Base-by-base conservation (phyloP, 495 filamentous ascomycete species). In the Chaetomium cochliodes region DNA sequence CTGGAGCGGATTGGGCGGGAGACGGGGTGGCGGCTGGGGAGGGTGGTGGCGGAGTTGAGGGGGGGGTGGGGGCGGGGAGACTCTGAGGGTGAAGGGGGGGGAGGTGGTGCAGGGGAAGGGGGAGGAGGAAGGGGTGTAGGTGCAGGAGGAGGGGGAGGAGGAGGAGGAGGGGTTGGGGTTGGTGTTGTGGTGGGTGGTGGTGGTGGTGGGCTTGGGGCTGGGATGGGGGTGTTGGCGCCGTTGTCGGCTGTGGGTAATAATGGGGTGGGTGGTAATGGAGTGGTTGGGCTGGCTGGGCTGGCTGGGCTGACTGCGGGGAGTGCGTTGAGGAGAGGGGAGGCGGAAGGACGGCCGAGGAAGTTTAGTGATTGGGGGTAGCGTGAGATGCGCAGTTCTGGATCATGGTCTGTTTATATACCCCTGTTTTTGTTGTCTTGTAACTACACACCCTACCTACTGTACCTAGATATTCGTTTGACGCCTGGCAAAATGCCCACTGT, bases 41-140 rank as follows among this genome's bases (percentile, higher is more conserved):
- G 87, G 62, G 74, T 94, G 49, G 81, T 86, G 65, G 80, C 82
- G 11, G 87, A 88, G 42, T 81, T 98, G 44, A 89, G 85, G 69
- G 83, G 82, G 60, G 84, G 80, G 59, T 97, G 94, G 94, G 86
- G 88, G n/a, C n/a, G n/a, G n/a, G n/a, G n/a, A n/a, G n/a, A n/a
- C n/a, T n/a, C n/a, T n/a, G 28, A 93, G 91, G 91, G 79, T 60
- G 2, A 44, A 9, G 9, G 49, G 28, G 28, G 28, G 28, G 28
- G 3, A 6, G 28, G 28, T 30, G 28, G 47, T 18, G 46, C n/a
- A n/a, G n/a, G n/a, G n/a, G 15, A 12, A 12, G 61, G 23, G 4
- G 28, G 3, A 5, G 46, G 46, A 33, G 30, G 0, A 9, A 5
- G 52, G 52, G 25, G 25, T 16, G 52, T 97, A 93, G 28, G 47